Evolutionary conservation across 257 asterid genomes (phyloP), one percentile per base, ranked within the genome.

Genomic region (Gynochthodes officinalis): DNA sequence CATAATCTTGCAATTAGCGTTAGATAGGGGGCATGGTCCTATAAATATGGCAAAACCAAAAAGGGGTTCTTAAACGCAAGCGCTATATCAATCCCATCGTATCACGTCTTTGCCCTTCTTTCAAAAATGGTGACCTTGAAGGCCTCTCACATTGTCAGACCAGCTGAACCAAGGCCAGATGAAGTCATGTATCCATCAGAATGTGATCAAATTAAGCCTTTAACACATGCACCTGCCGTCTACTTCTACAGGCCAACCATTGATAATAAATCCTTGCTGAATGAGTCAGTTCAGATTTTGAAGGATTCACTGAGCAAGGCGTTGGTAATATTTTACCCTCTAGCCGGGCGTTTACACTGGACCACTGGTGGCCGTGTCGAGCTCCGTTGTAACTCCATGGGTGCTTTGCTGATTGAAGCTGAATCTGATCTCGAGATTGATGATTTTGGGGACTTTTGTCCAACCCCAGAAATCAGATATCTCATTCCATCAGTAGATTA

Each of bases 301-400:
- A 78, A 70, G 16, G 75, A 69, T 2, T 81, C 90, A 1, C 84
- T 88, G 33, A 76, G 88, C 74, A 85, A 79, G 52, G 86, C 82
- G 15, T 75, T 89, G 2, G 67, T 75, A 1, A 74, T 73, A 18
- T 89, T 86, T 58, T 86, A 89, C 63, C 95, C 92, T 0, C 60
- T 89, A 5, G 90, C 92, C 2, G 92, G 95, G 4, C 81, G 92
- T 5, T 74, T 89, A 15, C 72, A 44, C 48, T n/a, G n/a, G 82
- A 64, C 82, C 19, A 78, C 81, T 9, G n/a, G 86, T n/a, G 84
- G 90, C 75, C 80, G 95, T 58, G 86, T 85, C n/a, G 90, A 82
- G 81, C 87, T 89, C 27, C 85, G 75, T 42, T 89, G 90, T 77
- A 89, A 83, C 7, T 77, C 80, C 6, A 48, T 72, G 43, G 90